Conservation (phyloP, 805 yeast genomes). For the Lipomyces sp. region DNA sequence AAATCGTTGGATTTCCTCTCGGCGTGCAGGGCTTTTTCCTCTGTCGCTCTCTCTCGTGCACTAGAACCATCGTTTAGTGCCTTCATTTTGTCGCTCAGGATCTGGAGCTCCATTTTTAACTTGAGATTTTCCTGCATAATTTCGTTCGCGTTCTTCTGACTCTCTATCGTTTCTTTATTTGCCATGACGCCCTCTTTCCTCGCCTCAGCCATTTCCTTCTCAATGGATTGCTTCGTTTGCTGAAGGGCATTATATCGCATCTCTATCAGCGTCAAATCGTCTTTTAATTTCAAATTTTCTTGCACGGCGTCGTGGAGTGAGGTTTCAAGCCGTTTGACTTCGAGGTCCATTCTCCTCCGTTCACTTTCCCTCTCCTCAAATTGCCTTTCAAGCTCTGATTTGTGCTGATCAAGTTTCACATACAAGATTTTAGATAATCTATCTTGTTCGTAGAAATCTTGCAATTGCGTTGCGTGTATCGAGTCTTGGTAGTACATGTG, state of each 20-base stretch:
- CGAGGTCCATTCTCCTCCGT: neutral
- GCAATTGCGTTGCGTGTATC: constrained; percentile 9
- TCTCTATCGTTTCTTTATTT: constrained; percentile 21
- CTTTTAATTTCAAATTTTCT: neutral
- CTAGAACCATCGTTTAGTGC: neutral
- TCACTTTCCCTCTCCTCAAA: neutral
- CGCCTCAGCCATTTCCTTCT: constrained; percentile 12
- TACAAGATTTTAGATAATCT: constrained; percentile 7
- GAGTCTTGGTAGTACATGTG: constrained; percentile 15
- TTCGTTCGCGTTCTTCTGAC: constrained; percentile 16
- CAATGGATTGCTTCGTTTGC: neutral
- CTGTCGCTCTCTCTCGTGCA: neutral
- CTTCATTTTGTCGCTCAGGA: neutral
- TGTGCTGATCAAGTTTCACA: constrained; percentile 9
- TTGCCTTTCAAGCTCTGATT: constrained; percentile 3
- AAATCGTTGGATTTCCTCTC: constrained; percentile 12
- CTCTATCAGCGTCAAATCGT: constrained; percentile 2
- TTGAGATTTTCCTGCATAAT: constrained; percentile 4
- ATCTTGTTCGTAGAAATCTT: constrained; percentile 6
- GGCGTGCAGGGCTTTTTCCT: neutral
- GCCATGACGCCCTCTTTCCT: constrained; percentile 22
- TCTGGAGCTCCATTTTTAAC: neutral
- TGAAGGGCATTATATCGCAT: neutral
- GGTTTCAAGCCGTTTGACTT: neutral
- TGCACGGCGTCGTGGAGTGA: neutral